Percentiles rank a stretch among this genome's conserved stretches.
phyloP scores from a whole-genome alignment of 352 stramenopile species.

The Phytophthora hibernalis region DNA sequence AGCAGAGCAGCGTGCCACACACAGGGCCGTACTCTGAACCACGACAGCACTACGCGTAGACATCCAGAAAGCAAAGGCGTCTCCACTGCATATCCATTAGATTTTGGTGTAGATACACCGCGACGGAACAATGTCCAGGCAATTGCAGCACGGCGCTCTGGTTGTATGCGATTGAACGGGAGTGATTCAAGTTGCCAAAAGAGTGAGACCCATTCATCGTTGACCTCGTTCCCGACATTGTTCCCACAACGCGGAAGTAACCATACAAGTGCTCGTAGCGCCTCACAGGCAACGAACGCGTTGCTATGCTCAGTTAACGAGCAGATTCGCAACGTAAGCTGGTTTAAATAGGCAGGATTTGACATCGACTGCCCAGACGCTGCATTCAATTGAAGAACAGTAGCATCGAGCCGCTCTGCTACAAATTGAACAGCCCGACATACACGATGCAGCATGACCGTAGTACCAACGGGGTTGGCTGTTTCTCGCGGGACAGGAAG shows the following conservation, averaged over 20 bases:
- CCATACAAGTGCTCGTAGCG: slow-evolving; percentile 75
- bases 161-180: slow-evolving; percentile 53
- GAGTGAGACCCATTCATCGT: slow-evolving; percentile 49
- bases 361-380: slow-evolving; percentile 47
- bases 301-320: slow-evolving; percentile 52
- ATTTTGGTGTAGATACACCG: slow-evolving; percentile 53
- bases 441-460: slow-evolving; percentile 32
- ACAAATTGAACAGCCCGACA: slow-evolving; percentile 61
- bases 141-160: slow-evolving; percentile 61
- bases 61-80: slow-evolving; percentile 55
- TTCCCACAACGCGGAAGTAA: slow-evolving; percentile 52
- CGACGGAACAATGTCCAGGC: slow-evolving; percentile 70
- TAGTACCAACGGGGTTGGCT: slow-evolving; percentile 5
- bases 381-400: slow-evolving; percentile 50
- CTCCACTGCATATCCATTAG: slow-evolving; percentile 50
- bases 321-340: slow-evolving; percentile 55
- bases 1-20: slow-evolving; percentile 75
- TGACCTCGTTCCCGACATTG: slow-evolving; percentile 1
- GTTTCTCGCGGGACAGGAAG: slow-evolving; percentile 38
- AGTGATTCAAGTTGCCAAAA: slow-evolving; percentile 55
- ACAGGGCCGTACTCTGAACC: slow-evolving; percentile 64
- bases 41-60: slow-evolving; percentile 58
- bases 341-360: slow-evolving; percentile 48
- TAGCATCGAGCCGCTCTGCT: slow-evolving; percentile 55
- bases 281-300: slow-evolving; percentile 63